A percentile compares a stretch with the other conserved stretches of the same genome.
Evolutionary conservation across 1,284 basidiomycete genomes (phyloP).

Genomic region (Cutaneotrichosporon dermatis): DNA sequence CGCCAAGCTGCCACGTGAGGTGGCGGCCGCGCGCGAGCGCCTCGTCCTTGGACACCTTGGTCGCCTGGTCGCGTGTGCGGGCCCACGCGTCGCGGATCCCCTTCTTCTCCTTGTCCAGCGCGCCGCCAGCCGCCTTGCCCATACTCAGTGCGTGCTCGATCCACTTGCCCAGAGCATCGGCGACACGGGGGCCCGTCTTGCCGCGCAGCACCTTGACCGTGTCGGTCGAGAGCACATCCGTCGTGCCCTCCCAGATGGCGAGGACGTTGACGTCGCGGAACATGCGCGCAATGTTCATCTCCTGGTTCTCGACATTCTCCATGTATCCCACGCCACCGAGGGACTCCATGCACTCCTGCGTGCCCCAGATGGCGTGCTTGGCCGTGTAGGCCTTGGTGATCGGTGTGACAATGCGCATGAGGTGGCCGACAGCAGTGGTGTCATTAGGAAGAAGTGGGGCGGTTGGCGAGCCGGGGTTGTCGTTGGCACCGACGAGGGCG

Average conservation of each 20-base stretch:
- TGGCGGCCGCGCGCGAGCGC: conserved; percentile 12
- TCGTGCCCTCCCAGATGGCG: conserved; percentile 76
- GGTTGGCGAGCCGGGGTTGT: conserved; percentile 53
- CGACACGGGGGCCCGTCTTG: neutral
- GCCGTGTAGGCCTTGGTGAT: conserved; percentile 67
- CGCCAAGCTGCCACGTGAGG: conserved; percentile 10
- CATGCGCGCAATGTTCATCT: conserved; percentile 36
- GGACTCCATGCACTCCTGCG: conserved; percentile 80
- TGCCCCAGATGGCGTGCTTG: conserved; percentile 63
- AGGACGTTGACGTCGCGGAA: conserved; percentile 67
- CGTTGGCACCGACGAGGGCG: conserved; percentile 60
- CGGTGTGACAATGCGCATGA: conserved; percentile 65
- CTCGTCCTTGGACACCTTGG: conserved; percentile 3
- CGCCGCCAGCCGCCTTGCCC: neutral
- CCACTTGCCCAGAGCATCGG: conserved; percentile 8
- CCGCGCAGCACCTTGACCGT: conserved; percentile 20
- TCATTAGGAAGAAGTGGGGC: conserved; percentile 6
- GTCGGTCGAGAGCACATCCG: conserved; percentile 18
- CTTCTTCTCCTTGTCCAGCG: neutral
- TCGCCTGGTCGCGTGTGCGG: neutral
- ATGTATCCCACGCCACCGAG: conserved; percentile 63
- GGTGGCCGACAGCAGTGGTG: conserved; percentile 42
- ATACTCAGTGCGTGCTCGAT: neutral
- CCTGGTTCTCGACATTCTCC: conserved; percentile 65
- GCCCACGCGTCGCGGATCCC: neutral